phyloP scores from a whole-genome alignment of 2,329 filamentous ascomycete genomes.

The Colletotrichum tamarilloi region DNA sequence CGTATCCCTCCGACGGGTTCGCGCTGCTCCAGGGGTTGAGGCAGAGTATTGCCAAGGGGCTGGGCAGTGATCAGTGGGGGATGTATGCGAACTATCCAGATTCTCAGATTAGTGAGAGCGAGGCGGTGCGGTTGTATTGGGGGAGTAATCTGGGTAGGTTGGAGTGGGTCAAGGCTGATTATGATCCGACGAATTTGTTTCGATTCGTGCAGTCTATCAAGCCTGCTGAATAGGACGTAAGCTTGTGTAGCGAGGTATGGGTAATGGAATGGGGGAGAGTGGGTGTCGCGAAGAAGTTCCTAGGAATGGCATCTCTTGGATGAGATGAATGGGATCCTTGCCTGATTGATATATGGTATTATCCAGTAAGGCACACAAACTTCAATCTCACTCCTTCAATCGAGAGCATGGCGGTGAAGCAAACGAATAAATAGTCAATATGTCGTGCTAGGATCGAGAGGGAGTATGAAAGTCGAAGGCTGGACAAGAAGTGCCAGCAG shows the following conservation, averaged over 20 bases:
- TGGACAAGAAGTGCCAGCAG: no score
- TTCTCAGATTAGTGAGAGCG: conserved; percentile 54
- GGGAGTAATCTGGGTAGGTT: conserved; percentile 50
- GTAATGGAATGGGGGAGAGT: neutral
- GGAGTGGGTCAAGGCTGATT: conserved; percentile 50
- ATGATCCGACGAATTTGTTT: conserved; percentile 54
- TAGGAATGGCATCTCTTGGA: neutral
- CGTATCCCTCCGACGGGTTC: conserved; percentile 42
- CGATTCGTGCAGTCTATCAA: conserved; percentile 49
- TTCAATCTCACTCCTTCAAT: no score
- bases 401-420: no score
- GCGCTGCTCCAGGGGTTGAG: conserved; percentile 55
- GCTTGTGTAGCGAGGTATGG: neutral
- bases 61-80: conserved; percentile 52
- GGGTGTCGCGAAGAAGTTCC: neutral
- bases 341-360: no score
- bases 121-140: conserved; percentile 61
- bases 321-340: no score
- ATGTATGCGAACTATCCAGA: conserved; percentile 67
- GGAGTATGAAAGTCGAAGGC: no score
- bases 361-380: no score
- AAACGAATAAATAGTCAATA: no score
- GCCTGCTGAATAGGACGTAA: neutral
- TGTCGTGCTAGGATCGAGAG: no score
- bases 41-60: conserved; percentile 47